phyloP scores from a whole-genome alignment of 2,329 filamentous ascomycete genomes.

The Periconia sp. region DNA sequence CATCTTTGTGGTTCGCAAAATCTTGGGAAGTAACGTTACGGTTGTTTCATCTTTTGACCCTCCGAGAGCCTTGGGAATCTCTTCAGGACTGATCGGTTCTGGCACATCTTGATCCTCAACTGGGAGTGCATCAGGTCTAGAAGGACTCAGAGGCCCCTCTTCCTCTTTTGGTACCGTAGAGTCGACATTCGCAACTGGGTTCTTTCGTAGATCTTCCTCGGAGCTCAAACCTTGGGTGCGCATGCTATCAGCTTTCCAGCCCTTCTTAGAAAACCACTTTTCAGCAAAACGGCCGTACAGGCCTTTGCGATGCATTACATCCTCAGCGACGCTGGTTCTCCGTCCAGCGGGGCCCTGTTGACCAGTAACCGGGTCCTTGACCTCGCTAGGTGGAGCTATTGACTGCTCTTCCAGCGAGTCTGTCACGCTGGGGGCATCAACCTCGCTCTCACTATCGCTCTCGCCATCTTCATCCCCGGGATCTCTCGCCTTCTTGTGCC shows the following conservation, averaged over 20 bases:
- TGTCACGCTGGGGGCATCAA: conserved; percentile 41
- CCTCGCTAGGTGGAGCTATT: conserved; percentile 38
- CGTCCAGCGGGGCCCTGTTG: conserved; percentile 28
- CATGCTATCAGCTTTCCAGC: conserved; percentile 76
- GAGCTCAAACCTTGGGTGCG: conserved; percentile 72
- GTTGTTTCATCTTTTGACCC: conserved; percentile 42
- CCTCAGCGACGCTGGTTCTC: conserved; percentile 73
- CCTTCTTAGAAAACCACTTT: conserved; percentile 87
- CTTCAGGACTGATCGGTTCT: conserved; percentile 35
- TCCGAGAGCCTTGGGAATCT: conserved; percentile 41
- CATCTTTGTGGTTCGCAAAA: conserved; percentile 82
- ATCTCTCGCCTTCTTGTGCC: conserved; percentile 38
- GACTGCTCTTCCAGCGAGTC: conserved; percentile 45
- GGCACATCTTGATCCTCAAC: conserved; percentile 25
- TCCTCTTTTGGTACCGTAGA: conserved; percentile 32
- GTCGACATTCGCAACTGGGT: conserved; percentile 40
- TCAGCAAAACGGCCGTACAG: conserved; percentile 89
- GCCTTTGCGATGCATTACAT: conserved; percentile 83
- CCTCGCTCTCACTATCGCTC: conserved; percentile 41
- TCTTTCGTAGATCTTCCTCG: conserved; percentile 51
- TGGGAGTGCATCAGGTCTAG: conserved; percentile 27
- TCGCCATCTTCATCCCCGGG: conserved; percentile 28
- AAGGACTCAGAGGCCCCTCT: conserved; percentile 20
- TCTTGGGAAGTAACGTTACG: conserved; percentile 72
- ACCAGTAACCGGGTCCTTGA: conserved; percentile 37